A percentile compares a stretch with the other conserved stretches of the same genome.
Conservation (phyloP, 2,329 filamentous ascomycete genomes). For the Ascochyta lentis region DNA sequence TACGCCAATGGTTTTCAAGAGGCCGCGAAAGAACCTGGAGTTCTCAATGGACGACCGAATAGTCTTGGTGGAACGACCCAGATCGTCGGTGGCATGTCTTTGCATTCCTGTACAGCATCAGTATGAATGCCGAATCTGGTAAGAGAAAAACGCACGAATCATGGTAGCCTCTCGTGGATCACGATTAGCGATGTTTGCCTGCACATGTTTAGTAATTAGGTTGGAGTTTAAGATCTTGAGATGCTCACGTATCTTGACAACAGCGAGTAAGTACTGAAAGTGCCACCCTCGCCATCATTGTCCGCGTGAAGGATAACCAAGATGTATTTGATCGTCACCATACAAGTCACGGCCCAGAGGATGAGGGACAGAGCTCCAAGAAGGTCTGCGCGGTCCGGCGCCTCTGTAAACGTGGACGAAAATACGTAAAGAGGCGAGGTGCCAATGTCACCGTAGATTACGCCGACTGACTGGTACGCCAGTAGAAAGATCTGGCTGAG, state of each 20-base stretch:
- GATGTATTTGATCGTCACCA: slow-evolving; percentile 74
- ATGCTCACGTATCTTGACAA: slow-evolving; percentile 60
- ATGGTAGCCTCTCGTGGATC: slow-evolving; percentile 65
- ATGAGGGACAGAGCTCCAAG: slow-evolving; percentile 71
- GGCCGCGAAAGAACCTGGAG: slow-evolving; percentile 57
- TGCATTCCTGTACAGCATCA: slow-evolving; percentile 54
- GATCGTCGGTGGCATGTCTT: slow-evolving; percentile 63
- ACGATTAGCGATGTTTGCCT: slow-evolving; percentile 65
- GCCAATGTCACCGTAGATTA: slow-evolving; percentile 75
- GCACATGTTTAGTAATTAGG: background rate
- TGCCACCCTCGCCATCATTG: slow-evolving; percentile 74
- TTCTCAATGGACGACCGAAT: slow-evolving; percentile 66
- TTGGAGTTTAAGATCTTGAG: background rate
- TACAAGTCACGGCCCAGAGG: slow-evolving; percentile 72
- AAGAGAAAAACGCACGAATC: slow-evolving; percentile 50
- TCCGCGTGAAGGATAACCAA: slow-evolving; percentile 70
- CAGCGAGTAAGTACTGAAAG: slow-evolving; percentile 71
- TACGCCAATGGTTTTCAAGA: slow-evolving; percentile 68
- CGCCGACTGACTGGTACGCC: slow-evolving; percentile 69
- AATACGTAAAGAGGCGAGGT: slow-evolving; percentile 73
- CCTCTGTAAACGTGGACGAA: slow-evolving; percentile 68
- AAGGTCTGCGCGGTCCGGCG: slow-evolving; percentile 62
- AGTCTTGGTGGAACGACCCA: slow-evolving; percentile 59
- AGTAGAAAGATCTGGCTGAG: slow-evolving; percentile 35
- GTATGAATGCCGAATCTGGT: background rate